phyloP scores from a whole-genome alignment of 169 alveolate genomes.

The Eimeria nieschulzi region DNA sequence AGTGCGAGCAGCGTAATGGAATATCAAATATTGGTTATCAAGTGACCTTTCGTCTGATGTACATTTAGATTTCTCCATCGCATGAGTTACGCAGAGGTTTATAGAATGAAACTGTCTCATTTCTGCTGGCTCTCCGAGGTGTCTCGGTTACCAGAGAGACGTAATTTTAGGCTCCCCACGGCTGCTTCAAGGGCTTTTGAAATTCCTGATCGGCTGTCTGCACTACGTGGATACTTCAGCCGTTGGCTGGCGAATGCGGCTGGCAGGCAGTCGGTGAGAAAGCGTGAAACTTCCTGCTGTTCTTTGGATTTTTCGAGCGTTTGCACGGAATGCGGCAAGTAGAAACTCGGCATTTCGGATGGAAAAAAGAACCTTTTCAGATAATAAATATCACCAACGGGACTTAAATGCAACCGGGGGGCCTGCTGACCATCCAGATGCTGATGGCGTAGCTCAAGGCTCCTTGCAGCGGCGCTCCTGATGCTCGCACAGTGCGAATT shows the following conservation, averaged over 20 bases:
- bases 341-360: neutral
- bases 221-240: neutral
- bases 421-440: neutral
- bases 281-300: conserved; percentile 10
- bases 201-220: neutral
- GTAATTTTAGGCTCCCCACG: neutral
- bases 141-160: too few species aligned
- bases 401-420: neutral
- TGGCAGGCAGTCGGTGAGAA: neutral
- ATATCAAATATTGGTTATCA: too few species aligned
- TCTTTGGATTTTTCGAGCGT: neutral
- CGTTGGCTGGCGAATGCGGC: neutral
- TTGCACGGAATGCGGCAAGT: neutral
- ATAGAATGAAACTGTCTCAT: too few species aligned
- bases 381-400: conserved; percentile 5
- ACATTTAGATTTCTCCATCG: too few species aligned
- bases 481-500: too few species aligned
- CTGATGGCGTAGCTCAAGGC: neutral
- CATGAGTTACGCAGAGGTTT: too few species aligned
- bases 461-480: too few species aligned
- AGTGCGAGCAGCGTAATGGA: too few species aligned
- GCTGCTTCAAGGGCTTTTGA: neutral
- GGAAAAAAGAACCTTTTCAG: neutral
- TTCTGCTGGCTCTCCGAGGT: too few species aligned
- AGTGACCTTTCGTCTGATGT: too few species aligned